Evolutionary conservation across 176 grass and related monocot species (phyloP).

Genomic region (Rhynchospora breviuscula): DNA sequence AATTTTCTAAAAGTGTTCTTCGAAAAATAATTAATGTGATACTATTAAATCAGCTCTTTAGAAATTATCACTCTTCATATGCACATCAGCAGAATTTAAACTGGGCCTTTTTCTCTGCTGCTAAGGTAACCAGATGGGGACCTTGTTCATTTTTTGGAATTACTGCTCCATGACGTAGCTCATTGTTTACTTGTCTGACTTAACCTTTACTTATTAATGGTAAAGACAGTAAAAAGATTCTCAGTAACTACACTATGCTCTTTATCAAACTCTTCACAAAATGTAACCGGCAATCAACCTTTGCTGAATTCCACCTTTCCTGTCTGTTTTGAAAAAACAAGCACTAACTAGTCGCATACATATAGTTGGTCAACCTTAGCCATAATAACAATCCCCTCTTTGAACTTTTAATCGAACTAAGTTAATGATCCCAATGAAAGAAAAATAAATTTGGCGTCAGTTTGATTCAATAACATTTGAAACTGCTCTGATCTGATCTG

Average conservation of each 20-base stretch:
- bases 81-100: too few species aligned
- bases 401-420: neutral
- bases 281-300: neutral
- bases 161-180: neutral
- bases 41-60: too few species aligned
- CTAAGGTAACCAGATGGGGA: too few species aligned
- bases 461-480: neutral
- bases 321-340: neutral
- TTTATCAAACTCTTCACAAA: neutral
- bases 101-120: too few species aligned
- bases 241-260: neutral
- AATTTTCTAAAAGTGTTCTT: neutral
- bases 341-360: neutral
- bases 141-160: neutral
- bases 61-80: too few species aligned
- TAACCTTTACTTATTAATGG: neutral
- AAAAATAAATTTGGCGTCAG: neutral
- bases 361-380: neutral
- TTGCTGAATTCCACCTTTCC: neutral
- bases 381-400: neutral
- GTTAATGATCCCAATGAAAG: neutral
- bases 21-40: too few species aligned
- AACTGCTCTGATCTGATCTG: neutral
- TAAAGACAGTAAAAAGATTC: neutral
- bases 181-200: neutral